A percentile compares a stretch with the other conserved stretches of the same genome.
phyloP scores from a whole-genome alignment of 1,284 basidiomycete genomes.

The Leccinum brunneo-olivaceum region DNA sequence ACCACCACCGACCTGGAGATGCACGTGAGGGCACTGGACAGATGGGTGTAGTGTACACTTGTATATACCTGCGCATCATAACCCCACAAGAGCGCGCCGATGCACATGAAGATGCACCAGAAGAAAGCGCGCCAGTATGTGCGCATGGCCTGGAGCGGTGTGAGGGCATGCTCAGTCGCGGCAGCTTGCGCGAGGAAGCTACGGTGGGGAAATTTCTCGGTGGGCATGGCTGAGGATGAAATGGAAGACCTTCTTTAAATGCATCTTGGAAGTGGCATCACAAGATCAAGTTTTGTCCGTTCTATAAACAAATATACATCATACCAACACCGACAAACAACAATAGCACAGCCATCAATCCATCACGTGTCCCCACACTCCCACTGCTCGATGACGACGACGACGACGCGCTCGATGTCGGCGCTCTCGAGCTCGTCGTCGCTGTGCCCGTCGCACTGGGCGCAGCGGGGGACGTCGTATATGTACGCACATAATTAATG shows the following conservation, averaged over 20 bases:
- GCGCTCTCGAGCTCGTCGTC: neutral
- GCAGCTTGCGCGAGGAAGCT: constrained; percentile 21
- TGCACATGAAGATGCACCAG: constrained; percentile 26
- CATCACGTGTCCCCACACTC: neutral
- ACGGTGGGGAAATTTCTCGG: constrained; percentile 18
- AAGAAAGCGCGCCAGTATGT: constrained; percentile 23
- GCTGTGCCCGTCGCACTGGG: constrained; percentile 7
- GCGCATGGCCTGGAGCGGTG: constrained; percentile 16
- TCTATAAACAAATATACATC: neutral
- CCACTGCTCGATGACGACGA: neutral
- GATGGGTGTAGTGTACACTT: neutral
- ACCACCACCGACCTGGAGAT: constrained; percentile 18
- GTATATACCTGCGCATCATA: constrained; percentile 23
- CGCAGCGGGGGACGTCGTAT: constrained; percentile 14
- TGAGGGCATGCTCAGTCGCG: constrained; percentile 19
- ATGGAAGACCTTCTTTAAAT: no score
- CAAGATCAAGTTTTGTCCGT: no score
- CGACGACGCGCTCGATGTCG: neutral
- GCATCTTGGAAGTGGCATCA: no score
- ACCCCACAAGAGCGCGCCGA: constrained; percentile 25
- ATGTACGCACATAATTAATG: constrained; percentile 28
- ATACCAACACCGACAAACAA: neutral
- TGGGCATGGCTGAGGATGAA: constrained; percentile 3
- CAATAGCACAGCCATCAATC: neutral
- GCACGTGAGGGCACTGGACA: no score